These are phyloP conservation scores for Hemileccinum impolitum DNA, from an alignment of 768 basidiomycete genomes.

Conservation along the genomic window DNA sequence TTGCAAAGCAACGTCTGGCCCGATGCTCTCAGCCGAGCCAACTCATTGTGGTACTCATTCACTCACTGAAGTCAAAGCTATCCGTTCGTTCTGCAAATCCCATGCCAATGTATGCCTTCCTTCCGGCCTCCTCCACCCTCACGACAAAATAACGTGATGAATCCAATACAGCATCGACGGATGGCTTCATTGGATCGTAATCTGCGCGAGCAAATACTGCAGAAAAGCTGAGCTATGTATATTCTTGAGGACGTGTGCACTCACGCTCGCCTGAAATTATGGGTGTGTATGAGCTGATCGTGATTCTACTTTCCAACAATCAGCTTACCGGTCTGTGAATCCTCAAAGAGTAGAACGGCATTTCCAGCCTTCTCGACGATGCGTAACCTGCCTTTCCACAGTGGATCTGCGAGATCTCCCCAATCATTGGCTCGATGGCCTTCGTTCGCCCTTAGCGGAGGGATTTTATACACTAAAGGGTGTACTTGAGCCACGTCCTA, in stretches of 20 bases:
- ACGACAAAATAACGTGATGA: conserved; percentile 95
- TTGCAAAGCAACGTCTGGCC: conserved; percentile 75
- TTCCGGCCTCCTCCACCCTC: conserved; percentile 82
- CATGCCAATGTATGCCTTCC: conserved; percentile 91
- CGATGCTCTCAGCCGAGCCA: conserved; percentile 6
- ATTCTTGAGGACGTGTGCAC: conserved; percentile 23
- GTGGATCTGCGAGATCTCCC: conserved; percentile 77
- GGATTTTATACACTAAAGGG: conserved; percentile 81
- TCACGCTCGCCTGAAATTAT: conserved; percentile 59
- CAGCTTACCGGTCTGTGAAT: conserved; percentile 66
- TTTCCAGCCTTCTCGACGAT: conserved; percentile 74
- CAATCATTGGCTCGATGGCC: conserved; percentile 92
- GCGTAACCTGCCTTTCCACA: conserved; percentile 91
- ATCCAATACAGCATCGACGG: conserved; percentile 93
- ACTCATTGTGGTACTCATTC: background rate
- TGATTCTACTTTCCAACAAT: background rate
- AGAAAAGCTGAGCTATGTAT: conserved; percentile 6
- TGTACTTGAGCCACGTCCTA: conserved; percentile 19
- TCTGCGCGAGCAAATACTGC: conserved; percentile 84
- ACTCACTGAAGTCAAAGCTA: conserved; percentile 89
- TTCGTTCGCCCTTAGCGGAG: conserved; percentile 79
- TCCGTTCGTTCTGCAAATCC: conserved; percentile 87
- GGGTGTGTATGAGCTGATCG: conserved; percentile 1
- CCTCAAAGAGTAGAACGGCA: conserved; percentile 77
- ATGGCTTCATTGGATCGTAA: conserved; percentile 75